Evolutionary conservation across 345 rosid genomes (phyloP).

Genomic region (Chamaenerion angustifolium): DNA sequence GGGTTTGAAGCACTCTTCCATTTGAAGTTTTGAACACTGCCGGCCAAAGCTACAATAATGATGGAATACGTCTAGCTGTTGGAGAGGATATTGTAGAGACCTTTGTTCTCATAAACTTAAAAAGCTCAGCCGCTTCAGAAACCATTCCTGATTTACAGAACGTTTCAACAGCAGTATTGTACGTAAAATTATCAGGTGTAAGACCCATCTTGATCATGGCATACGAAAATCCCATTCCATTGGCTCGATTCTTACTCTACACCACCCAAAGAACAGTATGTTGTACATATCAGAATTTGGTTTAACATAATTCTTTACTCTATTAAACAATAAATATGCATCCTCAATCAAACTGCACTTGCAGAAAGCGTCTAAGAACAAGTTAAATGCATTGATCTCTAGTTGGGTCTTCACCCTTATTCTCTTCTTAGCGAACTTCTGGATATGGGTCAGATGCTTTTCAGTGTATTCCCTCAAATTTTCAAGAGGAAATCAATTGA

Average conservation of each 20-base stretch:
- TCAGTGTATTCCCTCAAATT: conserved; percentile 57
- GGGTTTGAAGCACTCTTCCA: conserved; percentile 52
- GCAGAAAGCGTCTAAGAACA: conserved; percentile 75
- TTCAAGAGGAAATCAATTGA: conserved; percentile 43
- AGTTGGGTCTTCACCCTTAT: conserved; percentile 82
- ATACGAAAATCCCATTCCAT: conserved; percentile 58
- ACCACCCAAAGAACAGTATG: conserved; percentile 81
- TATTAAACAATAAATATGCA: conserved; percentile 42
- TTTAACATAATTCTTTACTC: conserved; percentile 42
- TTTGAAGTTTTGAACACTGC: conserved; percentile 40
- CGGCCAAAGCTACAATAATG: conserved; percentile 55
- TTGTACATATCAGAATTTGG: conserved; percentile 59
- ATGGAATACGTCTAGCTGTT: conserved; percentile 70
- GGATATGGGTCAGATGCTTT: conserved; percentile 68
- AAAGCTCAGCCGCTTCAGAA: conserved; percentile 56
- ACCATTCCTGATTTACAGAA: conserved; percentile 79
- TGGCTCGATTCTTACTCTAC: conserved; percentile 67
- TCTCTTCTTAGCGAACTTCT: conserved; percentile 76
- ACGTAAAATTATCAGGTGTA: conserved; percentile 66
- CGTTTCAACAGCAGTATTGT: conserved; percentile 70
- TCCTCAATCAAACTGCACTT: conserved; percentile 69
- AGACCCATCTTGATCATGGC: conserved; percentile 77
- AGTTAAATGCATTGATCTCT: conserved; percentile 69
- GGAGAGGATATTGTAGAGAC: conserved; percentile 80
- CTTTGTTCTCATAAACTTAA: conserved; percentile 71